Percentiles rank a stretch among this genome's conserved stretches.
phyloP scores from a whole-genome alignment of 345 rosid species.

The Camelina hispida region DNA sequence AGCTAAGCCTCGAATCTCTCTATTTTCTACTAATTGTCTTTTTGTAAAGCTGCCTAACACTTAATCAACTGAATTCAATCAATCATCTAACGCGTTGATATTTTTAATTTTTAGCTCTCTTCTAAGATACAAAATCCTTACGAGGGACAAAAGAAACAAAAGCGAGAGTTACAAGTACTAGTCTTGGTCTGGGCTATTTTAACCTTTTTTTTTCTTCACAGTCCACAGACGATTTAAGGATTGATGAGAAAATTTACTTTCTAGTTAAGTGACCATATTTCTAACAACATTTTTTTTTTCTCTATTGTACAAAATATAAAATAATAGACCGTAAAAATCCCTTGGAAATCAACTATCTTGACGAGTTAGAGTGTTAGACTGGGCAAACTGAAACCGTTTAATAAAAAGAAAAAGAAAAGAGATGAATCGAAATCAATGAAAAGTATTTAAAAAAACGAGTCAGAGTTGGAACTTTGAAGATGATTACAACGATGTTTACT shows the following conservation, averaged over 20 bases:
- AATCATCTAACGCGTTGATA: not conserved
- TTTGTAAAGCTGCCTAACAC: conserved; percentile 1
- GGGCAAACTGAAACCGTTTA: too few species aligned
- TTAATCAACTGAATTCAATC: conserved; percentile 4
- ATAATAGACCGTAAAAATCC: not conserved
- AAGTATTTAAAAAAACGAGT: not conserved
- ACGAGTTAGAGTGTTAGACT: too few species aligned
- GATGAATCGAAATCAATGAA: not conserved
- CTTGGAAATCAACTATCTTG: not conserved
- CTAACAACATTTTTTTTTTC: not conserved
- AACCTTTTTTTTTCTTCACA: not conserved
- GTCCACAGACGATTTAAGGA: not conserved
- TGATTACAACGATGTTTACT: not conserved
- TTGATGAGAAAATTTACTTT: not conserved
- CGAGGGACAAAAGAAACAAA: not conserved
- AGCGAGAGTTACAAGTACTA: not conserved
- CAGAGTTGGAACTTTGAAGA: not conserved
- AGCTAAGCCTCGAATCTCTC: conserved; percentile 17
- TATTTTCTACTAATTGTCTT: not conserved
- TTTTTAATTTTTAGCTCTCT: too few species aligned
- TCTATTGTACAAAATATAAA: not conserved
- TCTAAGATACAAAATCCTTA: not conserved
- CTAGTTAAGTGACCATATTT: not conserved
- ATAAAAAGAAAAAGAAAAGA: too few species aligned
- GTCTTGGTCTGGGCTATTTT: not conserved